Conservation (phyloP, 352 stramenopile species). For the Phytophthora fragariae region DNA sequence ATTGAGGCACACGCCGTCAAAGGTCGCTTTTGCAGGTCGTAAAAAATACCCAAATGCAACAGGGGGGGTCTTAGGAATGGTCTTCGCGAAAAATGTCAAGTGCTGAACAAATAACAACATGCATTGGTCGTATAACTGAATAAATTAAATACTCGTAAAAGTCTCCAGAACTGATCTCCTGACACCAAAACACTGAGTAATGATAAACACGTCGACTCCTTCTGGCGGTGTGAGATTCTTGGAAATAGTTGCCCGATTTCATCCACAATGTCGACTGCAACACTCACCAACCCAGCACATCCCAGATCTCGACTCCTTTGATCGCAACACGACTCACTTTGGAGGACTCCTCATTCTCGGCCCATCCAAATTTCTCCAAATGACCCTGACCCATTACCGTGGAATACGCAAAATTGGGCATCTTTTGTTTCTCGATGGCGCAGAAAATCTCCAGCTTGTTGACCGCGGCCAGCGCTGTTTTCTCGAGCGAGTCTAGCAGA, state of each 20-base stretch:
- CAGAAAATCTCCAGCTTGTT: constrained; percentile 23
- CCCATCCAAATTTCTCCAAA: constrained; percentile 3
- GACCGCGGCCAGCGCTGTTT: neutral
- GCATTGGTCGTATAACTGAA: neutral
- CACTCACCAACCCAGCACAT: constrained; percentile 4
- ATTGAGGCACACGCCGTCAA: no score
- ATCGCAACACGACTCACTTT: constrained; percentile 2
- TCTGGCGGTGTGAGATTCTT: neutral
- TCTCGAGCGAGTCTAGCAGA: neutral
- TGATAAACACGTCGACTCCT: constrained; percentile 8
- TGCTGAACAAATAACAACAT: no score
- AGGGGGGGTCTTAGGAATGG: no score
- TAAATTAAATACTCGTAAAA: neutral
- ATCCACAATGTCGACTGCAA: constrained; percentile 60
- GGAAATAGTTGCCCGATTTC: constrained; percentile 55
- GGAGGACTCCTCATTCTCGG: neutral
- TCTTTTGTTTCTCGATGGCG: constrained; percentile 1
- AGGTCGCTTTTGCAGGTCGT: no score
- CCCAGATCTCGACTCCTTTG: constrained; percentile 7
- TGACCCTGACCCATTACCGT: neutral
- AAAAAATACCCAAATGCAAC: no score
- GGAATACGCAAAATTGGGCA: constrained; percentile 4
- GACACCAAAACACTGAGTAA: neutral
- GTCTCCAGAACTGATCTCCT: neutral
- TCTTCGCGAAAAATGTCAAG: no score